Percentiles rank a stretch among this genome's conserved stretches.
These are phyloP conservation scores for Grosmannia clavigera DNA, from an alignment of 2,329 filamentous ascomycete species.

Conservation along the genomic window DNA sequence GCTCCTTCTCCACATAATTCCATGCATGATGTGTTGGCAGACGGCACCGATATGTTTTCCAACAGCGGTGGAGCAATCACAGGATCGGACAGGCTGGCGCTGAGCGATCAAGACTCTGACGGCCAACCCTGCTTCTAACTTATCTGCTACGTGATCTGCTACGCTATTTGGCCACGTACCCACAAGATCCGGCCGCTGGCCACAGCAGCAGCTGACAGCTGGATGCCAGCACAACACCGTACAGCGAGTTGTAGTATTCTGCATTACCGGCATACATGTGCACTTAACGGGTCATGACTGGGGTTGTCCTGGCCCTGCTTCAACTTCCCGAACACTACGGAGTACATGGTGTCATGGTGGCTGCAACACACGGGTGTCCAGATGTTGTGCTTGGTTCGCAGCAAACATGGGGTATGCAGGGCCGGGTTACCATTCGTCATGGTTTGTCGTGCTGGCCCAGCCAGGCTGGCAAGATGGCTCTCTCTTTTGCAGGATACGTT, in stretches of 20 bases:
- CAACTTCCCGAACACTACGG: neutral
- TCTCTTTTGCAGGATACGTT: neutral
- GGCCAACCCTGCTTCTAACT: neutral
- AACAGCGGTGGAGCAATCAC: conserved; percentile 14
- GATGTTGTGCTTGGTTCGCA: neutral
- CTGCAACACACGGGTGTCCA: neutral
- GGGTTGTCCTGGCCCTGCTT: neutral
- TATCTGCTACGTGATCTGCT: neutral
- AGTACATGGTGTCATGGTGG: neutral
- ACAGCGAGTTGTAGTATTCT: neutral
- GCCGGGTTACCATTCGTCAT: neutral
- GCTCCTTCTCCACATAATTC: conserved; percentile 18
- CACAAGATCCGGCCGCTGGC: neutral
- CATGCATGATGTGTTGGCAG: conserved; percentile 26
- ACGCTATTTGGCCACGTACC: neutral
- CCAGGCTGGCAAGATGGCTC: neutral
- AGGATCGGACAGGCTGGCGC: conserved; percentile 9
- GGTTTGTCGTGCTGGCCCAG: neutral
- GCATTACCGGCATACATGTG: neutral
- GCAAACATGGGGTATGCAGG: neutral
- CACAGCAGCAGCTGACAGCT: neutral
- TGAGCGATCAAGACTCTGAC: neutral
- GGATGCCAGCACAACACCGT: neutral
- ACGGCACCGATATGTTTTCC: conserved; percentile 12
- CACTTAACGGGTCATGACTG: too few species aligned